Evolutionary conservation across 1,139 yeast species (phyloP).

Genomic region (Suhomyces ambrosiae): DNA sequence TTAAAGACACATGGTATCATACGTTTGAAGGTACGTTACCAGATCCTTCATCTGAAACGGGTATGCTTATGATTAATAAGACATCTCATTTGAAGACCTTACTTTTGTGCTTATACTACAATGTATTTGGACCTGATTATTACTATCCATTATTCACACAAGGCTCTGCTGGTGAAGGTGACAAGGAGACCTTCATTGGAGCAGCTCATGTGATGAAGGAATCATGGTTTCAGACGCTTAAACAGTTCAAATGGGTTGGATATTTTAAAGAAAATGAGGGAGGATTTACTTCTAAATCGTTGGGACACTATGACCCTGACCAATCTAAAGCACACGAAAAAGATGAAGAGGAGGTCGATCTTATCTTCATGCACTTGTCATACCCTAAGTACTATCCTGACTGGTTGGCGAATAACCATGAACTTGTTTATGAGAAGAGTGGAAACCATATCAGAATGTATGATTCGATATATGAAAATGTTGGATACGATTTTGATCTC

Average conservation of each 20-base stretch:
- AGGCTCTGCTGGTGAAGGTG: slow-evolving; percentile 75
- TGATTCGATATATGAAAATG: slow-evolving; percentile 38
- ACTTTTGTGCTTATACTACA: slow-evolving; percentile 57
- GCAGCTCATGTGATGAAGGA: slow-evolving; percentile 56
- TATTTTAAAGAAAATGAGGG: slow-evolving; percentile 39
- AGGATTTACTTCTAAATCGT: slow-evolving; percentile 53
- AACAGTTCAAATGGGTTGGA: slow-evolving; percentile 56
- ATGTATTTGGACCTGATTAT: slow-evolving; percentile 58
- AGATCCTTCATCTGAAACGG: slow-evolving; percentile 66
- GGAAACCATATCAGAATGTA: slow-evolving; percentile 52
- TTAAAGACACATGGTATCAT: slow-evolving; percentile 46
- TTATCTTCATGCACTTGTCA: slow-evolving; percentile 61
- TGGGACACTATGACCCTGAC: slow-evolving; percentile 63
- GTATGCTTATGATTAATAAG: slow-evolving; percentile 61
- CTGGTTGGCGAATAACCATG: slow-evolving; percentile 49
- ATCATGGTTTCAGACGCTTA: slow-evolving; percentile 56
- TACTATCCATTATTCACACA: slow-evolving; percentile 65
- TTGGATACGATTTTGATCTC: slow-evolving; percentile 58
- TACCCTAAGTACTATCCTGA: slow-evolving; percentile 63
- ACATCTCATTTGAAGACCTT: slow-evolving; percentile 52
- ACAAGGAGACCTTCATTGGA: slow-evolving; percentile 67
- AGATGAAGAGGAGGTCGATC: slow-evolving; percentile 28
- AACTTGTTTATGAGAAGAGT: slow-evolving; percentile 39
- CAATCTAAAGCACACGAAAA: slow-evolving; percentile 22
- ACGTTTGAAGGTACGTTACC: slow-evolving; percentile 61